A percentile compares a stretch with the other conserved stretches of the same genome.
Evolutionary conservation across 345 rosid species (phyloP).

Genomic region (Brassica carinata): DNA sequence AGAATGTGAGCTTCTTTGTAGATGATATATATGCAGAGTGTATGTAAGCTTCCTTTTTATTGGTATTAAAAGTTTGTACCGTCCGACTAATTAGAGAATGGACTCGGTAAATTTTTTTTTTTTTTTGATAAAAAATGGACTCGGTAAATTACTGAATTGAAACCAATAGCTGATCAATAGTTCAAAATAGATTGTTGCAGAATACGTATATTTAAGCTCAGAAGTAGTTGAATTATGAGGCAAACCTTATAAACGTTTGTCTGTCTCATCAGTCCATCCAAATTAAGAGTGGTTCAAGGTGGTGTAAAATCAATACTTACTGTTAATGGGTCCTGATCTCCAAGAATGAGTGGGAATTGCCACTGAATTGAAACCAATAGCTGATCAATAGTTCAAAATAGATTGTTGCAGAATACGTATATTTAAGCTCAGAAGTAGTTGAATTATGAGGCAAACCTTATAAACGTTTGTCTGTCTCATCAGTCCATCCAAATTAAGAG

Average conservation of each 20-base stretch:
- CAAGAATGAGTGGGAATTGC: not conserved
- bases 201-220: not conserved
- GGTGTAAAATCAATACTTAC: not conserved
- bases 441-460: not conserved
- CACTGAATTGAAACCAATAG: not conserved
- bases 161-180: conserved; percentile 4
- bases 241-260: not conserved
- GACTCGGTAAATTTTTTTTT: not conserved
- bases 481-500: not conserved
- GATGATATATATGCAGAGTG: not conserved
- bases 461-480: not conserved
- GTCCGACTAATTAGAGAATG: not conserved
- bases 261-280: not conserved
- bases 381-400: not conserved
- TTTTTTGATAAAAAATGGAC: not conserved
- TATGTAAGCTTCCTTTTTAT: not conserved
- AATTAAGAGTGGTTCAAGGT: conserved; percentile 9
- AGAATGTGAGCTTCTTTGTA: not conserved
- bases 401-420: not conserved
- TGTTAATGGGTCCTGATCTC: not conserved
- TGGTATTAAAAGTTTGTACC: not conserved
- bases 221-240: not conserved
- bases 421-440: not conserved
- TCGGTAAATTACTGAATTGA: not conserved
- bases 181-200: not conserved